phyloP scores from a whole-genome alignment of 192 early-diverging fungal species.

The Linderina pennispora region DNA sequence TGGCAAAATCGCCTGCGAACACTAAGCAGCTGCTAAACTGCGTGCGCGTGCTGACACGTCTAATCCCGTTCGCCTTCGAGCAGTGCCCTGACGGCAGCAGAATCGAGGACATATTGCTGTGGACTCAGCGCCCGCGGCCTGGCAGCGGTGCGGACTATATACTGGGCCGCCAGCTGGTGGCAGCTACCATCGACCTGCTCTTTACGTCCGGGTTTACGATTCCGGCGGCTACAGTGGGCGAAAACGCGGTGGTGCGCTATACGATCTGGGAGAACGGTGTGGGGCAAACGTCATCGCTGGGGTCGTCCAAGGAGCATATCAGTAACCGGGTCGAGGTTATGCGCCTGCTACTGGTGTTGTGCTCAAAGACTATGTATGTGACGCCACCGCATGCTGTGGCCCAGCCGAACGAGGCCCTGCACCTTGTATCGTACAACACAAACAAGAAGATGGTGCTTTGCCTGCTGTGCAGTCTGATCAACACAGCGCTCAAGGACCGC shows the following conservation, averaged over 20 bases:
- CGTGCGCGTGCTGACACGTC: slow-evolving; percentile 71
- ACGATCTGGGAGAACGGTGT: slow-evolving; percentile 77
- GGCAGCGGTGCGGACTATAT: slow-evolving; percentile 34
- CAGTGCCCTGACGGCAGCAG: slow-evolving; percentile 13
- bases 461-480: slow-evolving; percentile 79
- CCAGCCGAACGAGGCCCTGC: slow-evolving; percentile 27
- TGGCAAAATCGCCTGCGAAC: slow-evolving; percentile 46
- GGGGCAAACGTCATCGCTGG: slow-evolving; percentile 63
- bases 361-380: slow-evolving; percentile 79
- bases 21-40: slow-evolving; percentile 71
- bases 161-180: slow-evolving; percentile 52
- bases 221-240: slow-evolving; percentile 47
- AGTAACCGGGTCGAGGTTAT: slow-evolving; percentile 70
- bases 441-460: slow-evolving; percentile 63
- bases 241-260: slow-evolving; percentile 50
- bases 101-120: slow-evolving; percentile 37
- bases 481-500: slow-evolving; percentile 77
- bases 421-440: slow-evolving; percentile 31
- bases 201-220: slow-evolving; percentile 68
- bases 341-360: slow-evolving; percentile 68
- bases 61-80: slow-evolving; percentile 85
- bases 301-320: slow-evolving; percentile 62
- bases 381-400: slow-evolving; percentile 28
- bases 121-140: slow-evolving; percentile 36
- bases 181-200: slow-evolving; percentile 48